These are phyloP conservation scores for Myrica gale DNA, from an alignment of 306 rosid species.

Conservation along the genomic window DNA sequence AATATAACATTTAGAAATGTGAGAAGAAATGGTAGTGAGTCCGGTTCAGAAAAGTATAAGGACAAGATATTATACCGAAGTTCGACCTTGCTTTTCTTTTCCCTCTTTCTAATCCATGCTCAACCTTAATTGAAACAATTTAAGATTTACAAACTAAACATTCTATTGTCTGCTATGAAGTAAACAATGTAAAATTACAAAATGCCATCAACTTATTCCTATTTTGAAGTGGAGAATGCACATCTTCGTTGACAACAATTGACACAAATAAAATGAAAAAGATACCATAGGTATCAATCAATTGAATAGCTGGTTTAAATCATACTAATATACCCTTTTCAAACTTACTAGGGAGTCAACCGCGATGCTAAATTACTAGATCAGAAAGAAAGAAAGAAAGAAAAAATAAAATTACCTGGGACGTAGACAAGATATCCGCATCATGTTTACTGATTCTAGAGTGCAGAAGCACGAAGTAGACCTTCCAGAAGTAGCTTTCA, in stretches of 20 bases:
- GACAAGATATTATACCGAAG: background rate
- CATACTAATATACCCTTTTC: background rate
- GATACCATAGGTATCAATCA: background rate
- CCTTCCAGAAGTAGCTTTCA: conserved; percentile 93
- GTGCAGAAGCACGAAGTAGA: conserved; percentile 90
- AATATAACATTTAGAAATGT: background rate
- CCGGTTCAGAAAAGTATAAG: background rate
- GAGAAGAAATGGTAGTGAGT: background rate
- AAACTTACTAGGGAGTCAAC: background rate
- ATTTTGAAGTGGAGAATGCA: background rate
- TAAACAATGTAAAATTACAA: background rate
- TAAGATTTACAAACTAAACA: background rate
- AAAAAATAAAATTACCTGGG: conserved; percentile 53
- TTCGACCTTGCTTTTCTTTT: background rate
- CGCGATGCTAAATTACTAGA: background rate
- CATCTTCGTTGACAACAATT: background rate
- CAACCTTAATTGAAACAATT: background rate
- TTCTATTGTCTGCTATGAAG: background rate
- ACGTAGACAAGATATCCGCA: conserved; percentile 70
- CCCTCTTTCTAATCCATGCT: too few species aligned
- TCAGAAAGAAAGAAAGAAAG: conserved; percentile 3
- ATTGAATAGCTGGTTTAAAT: background rate
- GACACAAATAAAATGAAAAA: background rate
- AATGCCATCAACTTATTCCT: background rate
- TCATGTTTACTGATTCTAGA: conserved; percentile 84